Evolutionary conservation across 169 alveolate genomes (phyloP).

Genomic region (Plasmodium malariae): DNA sequence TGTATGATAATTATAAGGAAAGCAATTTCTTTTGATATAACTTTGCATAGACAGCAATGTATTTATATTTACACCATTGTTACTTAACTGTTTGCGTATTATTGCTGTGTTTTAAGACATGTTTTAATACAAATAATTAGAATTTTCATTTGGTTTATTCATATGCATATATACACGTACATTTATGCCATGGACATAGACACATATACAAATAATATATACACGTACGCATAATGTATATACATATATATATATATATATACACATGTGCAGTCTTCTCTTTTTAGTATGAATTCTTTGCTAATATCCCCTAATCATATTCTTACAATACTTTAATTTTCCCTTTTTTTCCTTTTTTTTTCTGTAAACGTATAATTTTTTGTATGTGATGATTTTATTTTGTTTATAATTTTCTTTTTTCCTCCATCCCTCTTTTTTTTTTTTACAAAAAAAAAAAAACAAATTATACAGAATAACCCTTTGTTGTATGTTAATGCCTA

Average conservation of each 20-base stretch:
- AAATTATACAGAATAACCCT: too few relatives aligned
- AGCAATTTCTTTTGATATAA: background rate
- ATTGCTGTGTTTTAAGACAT: background rate
- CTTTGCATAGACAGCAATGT: too few relatives aligned
- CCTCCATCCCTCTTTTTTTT: background rate
- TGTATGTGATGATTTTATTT: background rate
- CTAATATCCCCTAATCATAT: background rate
- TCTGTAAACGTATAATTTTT: background rate
- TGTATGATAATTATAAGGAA: background rate
- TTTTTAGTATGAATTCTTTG: background rate
- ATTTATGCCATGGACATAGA: too few relatives aligned
- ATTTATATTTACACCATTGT: background rate
- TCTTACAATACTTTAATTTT: background rate
- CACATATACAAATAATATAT: background rate
- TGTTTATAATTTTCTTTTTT: background rate
- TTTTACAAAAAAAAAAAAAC: slow-evolving; percentile 3
- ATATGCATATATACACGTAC: too few relatives aligned
- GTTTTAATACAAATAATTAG: too few relatives aligned
- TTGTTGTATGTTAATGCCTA: background rate
- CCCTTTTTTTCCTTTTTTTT: slow-evolving; percentile 4
- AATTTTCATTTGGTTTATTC: too few relatives aligned
- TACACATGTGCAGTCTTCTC: too few relatives aligned
- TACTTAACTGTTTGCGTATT: background rate
- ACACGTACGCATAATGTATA: background rate
- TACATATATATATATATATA: background rate